A percentile compares a stretch with the other conserved stretches of the same genome.
Evolutionary conservation across 2,329 filamentous ascomycete genomes (phyloP).

Genomic region (Zymoseptoria brevis): DNA sequence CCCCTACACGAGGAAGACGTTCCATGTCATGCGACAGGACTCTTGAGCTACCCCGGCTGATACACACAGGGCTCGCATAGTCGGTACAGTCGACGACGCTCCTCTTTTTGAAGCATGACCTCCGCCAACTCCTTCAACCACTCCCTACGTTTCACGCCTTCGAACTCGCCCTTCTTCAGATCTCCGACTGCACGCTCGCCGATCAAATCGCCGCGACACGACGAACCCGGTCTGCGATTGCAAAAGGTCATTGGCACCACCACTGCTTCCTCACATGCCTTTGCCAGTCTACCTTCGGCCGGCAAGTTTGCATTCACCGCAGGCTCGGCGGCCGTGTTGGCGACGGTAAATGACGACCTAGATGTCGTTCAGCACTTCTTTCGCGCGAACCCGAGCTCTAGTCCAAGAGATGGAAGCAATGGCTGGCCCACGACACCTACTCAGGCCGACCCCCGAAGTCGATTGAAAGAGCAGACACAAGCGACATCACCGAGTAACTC

Average conservation of each 20-base stretch:
- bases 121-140: constrained; percentile 16
- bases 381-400: constrained; percentile 48
- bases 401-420: constrained; percentile 15
- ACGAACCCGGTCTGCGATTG: constrained; percentile 54
- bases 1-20: background rate
- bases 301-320: constrained; percentile 79
- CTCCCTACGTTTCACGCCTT: constrained; percentile 52
- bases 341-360: constrained; percentile 62
- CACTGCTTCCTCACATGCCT: constrained; percentile 72
- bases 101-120: constrained; percentile 13
- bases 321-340: constrained; percentile 86
- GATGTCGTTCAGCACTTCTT: constrained; percentile 75
- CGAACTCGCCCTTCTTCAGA: constrained; percentile 60
- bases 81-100: constrained; percentile 15
- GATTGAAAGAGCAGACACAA: constrained; percentile 34
- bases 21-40: background rate
- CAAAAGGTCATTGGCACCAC: constrained; percentile 87
- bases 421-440: constrained; percentile 19
- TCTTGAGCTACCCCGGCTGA: background rate
- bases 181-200: constrained; percentile 58
- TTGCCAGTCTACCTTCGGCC: constrained; percentile 67
- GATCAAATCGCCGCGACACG: constrained; percentile 38
- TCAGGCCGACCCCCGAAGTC: constrained; percentile 19
- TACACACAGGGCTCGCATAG: background rate
- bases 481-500: constrained; percentile 38